These are phyloP conservation scores for Microbotryum lychnidis-dioicae DNA, from an alignment of 1,284 basidiomycete species.

Conservation along the genomic window DNA sequence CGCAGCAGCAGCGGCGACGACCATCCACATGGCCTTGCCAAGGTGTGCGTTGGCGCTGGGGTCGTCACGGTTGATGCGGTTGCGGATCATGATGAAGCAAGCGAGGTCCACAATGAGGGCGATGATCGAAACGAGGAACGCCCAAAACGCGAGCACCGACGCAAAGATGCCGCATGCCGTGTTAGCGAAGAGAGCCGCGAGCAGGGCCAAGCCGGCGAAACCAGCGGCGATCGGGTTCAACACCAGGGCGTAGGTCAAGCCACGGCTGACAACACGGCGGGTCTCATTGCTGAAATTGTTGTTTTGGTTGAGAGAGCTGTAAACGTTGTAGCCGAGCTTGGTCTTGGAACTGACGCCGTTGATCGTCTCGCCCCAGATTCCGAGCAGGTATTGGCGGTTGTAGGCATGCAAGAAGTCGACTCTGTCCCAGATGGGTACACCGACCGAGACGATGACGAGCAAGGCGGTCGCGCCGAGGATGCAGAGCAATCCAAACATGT, in stretches of 20 bases:
- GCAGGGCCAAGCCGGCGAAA: slow-evolving; percentile 20
- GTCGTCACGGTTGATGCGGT: slow-evolving; percentile 13
- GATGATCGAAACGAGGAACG: slow-evolving; percentile 24
- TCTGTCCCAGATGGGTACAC: slow-evolving; percentile 21
- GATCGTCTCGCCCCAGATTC: slow-evolving; percentile 17
- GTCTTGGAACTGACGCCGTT: background rate
- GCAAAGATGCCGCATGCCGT: slow-evolving; percentile 24
- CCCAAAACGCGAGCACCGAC: slow-evolving; percentile 11
- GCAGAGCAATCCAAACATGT: slow-evolving; percentile 21
- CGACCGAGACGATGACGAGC: slow-evolving; percentile 6
- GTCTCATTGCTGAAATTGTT: background rate
- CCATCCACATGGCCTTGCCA: slow-evolving; percentile 20
- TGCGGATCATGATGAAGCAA: slow-evolving; percentile 17
- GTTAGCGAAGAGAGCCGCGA: slow-evolving; percentile 21
- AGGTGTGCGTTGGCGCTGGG: slow-evolving; percentile 10
- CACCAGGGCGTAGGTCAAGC: slow-evolving; percentile 19
- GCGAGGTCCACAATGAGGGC: slow-evolving; percentile 24
- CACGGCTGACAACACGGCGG: slow-evolving; percentile 5
- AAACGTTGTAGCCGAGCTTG: slow-evolving; percentile 14
- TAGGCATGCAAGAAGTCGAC: slow-evolving; percentile 14
- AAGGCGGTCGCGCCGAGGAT: slow-evolving; percentile 12
- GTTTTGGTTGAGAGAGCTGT: slow-evolving; percentile 1
- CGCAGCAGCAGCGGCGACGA: slow-evolving; percentile 22
- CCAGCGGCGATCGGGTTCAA: slow-evolving; percentile 29
- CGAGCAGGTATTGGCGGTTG: slow-evolving; percentile 1